Percentiles rank a stretch among this genome's conserved stretches.
These are phyloP conservation scores for Sarcomyxa edulis DNA, from an alignment of 768 basidiomycete genomes.

Conservation along the genomic window DNA sequence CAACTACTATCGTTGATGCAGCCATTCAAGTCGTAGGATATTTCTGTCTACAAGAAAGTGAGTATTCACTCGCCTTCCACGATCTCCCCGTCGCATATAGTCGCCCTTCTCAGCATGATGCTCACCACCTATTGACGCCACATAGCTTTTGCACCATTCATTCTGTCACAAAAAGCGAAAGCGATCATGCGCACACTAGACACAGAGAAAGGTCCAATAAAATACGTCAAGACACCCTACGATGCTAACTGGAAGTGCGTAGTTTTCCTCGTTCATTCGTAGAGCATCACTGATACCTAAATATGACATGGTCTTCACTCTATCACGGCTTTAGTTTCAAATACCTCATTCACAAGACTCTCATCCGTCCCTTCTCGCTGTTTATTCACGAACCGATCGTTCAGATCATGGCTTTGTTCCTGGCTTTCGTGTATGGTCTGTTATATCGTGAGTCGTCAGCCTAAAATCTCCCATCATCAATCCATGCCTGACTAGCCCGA, in stretches of 20 bases:
- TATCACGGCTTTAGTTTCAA: slow-evolving; percentile 34
- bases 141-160: slow-evolving; percentile 37
- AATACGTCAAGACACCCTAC: slow-evolving; percentile 41
- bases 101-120: too few species aligned
- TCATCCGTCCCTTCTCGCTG: slow-evolving; percentile 63
- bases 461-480: background rate
- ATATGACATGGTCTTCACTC: background rate
- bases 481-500: slow-evolving; percentile 16
- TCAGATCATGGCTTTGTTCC: slow-evolving; percentile 60
- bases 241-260: slow-evolving; percentile 43
- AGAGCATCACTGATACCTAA: too few species aligned
- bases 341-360: slow-evolving; percentile 42
- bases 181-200: slow-evolving; percentile 41
- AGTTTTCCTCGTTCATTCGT: background rate
- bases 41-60: slow-evolving; percentile 60
- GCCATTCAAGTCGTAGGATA: slow-evolving; percentile 50
- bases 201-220: slow-evolving; percentile 34
- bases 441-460: slow-evolving; percentile 41
- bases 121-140: too few species aligned
- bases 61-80: slow-evolving; percentile 10
- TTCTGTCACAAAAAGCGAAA: slow-evolving; percentile 47
- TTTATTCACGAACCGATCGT: slow-evolving; percentile 61
- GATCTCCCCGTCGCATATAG: slow-evolving; percentile 18
- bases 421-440: slow-evolving; percentile 64
- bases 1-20: slow-evolving; percentile 53